These are phyloP conservation scores for Neofusicoccum sp. DNA, from an alignment of 2,329 filamentous ascomycete species.

Conservation along the genomic window DNA sequence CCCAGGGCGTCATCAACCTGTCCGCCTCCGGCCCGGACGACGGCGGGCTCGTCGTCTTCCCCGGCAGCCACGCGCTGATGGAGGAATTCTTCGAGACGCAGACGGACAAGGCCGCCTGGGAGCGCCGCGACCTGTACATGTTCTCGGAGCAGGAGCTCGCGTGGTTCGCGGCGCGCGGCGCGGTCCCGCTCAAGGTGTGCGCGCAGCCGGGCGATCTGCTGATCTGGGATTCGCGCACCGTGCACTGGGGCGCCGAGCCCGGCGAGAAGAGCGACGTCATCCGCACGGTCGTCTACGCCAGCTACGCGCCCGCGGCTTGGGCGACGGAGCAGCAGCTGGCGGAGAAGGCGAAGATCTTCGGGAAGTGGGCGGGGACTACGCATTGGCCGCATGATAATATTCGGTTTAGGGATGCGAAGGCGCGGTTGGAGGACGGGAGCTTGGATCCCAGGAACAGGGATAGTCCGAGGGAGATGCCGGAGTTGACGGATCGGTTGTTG, in stretches of 20 bases:
- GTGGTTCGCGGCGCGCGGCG: slow-evolving; percentile 44
- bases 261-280: slow-evolving; percentile 14
- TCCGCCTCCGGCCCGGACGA: slow-evolving; percentile 37
- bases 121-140: slow-evolving; percentile 23
- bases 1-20: slow-evolving; percentile 53
- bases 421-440: not conserved
- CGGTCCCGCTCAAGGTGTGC: slow-evolving; percentile 40
- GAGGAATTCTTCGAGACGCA: slow-evolving; percentile 34
- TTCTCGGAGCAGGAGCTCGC: slow-evolving; percentile 35
- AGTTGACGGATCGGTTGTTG: slow-evolving; percentile 6
- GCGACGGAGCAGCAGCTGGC: slow-evolving; percentile 16
- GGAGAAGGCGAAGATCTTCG: slow-evolving; percentile 22
- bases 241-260: slow-evolving; percentile 17
- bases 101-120: slow-evolving; percentile 35
- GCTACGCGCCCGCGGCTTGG: slow-evolving; percentile 22
- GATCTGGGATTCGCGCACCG: slow-evolving; percentile 48
- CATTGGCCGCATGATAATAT: slow-evolving; percentile 18
- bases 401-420: not conserved
- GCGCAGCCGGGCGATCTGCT: slow-evolving; percentile 47
- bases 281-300: slow-evolving; percentile 18
- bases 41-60: slow-evolving; percentile 38
- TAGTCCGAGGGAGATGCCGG: slow-evolving; percentile 8
- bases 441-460: slow-evolving; percentile 6
- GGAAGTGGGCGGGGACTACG: slow-evolving; percentile 19
- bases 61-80: slow-evolving; percentile 30